Base-by-base conservation (phyloP, 768 basidiomycete species). In the Candolleomyces aberdarensis region DNA sequence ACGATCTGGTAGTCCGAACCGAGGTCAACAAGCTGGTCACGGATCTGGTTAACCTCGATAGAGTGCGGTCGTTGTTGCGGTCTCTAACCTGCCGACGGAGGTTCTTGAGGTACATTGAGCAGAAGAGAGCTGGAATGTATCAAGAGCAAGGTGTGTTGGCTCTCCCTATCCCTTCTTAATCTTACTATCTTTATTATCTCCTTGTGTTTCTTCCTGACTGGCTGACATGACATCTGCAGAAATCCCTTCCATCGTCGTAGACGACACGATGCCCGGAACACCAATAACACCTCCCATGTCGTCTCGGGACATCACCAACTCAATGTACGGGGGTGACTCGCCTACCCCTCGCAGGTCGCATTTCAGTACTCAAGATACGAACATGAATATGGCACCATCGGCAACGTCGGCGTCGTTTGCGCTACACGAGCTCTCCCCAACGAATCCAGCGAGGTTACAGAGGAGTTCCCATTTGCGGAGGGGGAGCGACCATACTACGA, bases 31-130 rank as follows among this genome's bases (percentile, higher is more conserved):
- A 87, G 63, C 77, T 92, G 13, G 92, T 98, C 9, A 86, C 85
- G 0, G 92, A 93, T 67, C 80, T 92, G 9, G 89, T 96, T 44
- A 91, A 92, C 68, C 73, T 96, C 48, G 95, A 96, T 72, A 84
- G 87, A 54, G 91, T 96, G 13, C 83, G 86, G 46, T 94, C 92
- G 0, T 71, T 94, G 53, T 75, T 97, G n/a, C 81, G 82, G 60
- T 89, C 88, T 58, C 89, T 94, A 49, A 84, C 86, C 7, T 83
- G 82, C 63, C 86, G 93, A 5, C 81, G 89, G 44, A 80, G 85
- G 58, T 94, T 88, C 75, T 68, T 91, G 48, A 81, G 77, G 1
- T 63, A 76, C 59, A 74, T 80, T 56, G 83, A 86, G 62, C 70
- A 78, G 57, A 75, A 73, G 36, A 65, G 71, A 36, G 70, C 73